Evolutionary conservation across 2,329 filamentous ascomycete species (phyloP).

Genomic region (Parastagonospora nodorum): DNA sequence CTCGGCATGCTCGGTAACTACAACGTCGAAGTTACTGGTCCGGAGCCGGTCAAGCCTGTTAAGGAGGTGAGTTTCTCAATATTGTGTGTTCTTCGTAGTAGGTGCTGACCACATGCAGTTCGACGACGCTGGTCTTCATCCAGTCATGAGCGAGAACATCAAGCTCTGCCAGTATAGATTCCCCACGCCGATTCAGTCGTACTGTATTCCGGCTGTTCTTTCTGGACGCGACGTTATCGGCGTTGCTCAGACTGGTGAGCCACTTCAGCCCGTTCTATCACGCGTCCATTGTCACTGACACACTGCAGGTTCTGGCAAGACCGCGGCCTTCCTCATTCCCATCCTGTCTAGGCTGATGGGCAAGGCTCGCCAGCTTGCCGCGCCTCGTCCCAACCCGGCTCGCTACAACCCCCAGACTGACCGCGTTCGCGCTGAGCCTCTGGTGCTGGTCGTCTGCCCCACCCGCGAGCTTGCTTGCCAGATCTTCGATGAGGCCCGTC

Average conservation of each 20-base stretch:
- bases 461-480: conserved; percentile 91
- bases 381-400: conserved; percentile 70
- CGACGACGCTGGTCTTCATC: conserved; percentile 80
- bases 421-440: conserved; percentile 75
- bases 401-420: conserved; percentile 59
- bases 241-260: conserved; percentile 87
- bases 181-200: conserved; percentile 88
- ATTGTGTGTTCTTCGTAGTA: background rate
- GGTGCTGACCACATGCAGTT: conserved; percentile 55
- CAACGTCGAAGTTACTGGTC: conserved; percentile 57
- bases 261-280: background rate
- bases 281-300: conserved; percentile 5
- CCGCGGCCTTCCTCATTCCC: conserved; percentile 87
- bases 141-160: conserved; percentile 79
- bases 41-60: conserved; percentile 54
- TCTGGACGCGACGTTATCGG: conserved; percentile 82
- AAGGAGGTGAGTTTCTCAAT: conserved; percentile 50
- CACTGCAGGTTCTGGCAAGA: conserved; percentile 88
- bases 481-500: conserved; percentile 92
- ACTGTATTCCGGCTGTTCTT: conserved; percentile 78
- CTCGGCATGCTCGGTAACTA: conserved; percentile 64
- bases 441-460: conserved; percentile 84
- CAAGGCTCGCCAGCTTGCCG: conserved; percentile 86
- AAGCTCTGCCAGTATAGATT: conserved; percentile 69
- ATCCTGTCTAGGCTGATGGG: conserved; percentile 92